Evolutionary conservation across 495 filamentous ascomycete genomes (phyloP), one percentile per base, ranked within the genome.

Genomic region (Lineolata rhizophorae): DNA sequence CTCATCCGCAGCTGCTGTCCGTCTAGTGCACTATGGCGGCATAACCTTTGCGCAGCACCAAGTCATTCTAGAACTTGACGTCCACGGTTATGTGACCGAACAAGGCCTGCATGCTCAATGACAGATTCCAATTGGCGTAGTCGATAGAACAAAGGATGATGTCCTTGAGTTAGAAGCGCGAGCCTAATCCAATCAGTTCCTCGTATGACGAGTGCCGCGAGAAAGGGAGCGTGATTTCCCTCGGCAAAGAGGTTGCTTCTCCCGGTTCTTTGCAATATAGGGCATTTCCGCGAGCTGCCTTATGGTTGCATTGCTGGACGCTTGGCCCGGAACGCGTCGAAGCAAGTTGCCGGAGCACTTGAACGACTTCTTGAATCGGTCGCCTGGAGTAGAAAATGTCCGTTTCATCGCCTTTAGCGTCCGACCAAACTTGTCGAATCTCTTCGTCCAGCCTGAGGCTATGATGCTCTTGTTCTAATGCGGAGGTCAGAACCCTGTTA

Each of bases 131-230:
- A 4, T 47, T 51, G 0, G 48, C 37, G 12, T 63, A 53, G 32
- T 83, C 60, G 4, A 84, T 70, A 1, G 81, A 85, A 45, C 84
- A 93, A 3, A 85, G 82, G 52, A 75, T 72, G 8, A 94, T 57
- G 48, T 94, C 80, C 36, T 55, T 64, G 0, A 81, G 83, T 22
- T 55, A 61, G 38, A 93, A 81, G 0, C 58, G 60, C 3, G 56
- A 41, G 3, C 91, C 57, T 0, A 95, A 52, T 36, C 70, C 48
- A 36, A 78, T 76, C 3, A 92, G 59, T 48, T 94, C 85, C 0
- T 54, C 53, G 31, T 85, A 81, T 0, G 80, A 92, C 0, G 85
- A 90, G 50, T 95, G 85, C 2, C 85, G 67, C 0, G 85, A 84
- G 44, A 85, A 95, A 3, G 83, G 79, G 37, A 94, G 93, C 50